These are phyloP conservation scores for Aristolochia contorta DNA, from an alignment of 164 flowering plant species.

Conservation along the genomic window DNA sequence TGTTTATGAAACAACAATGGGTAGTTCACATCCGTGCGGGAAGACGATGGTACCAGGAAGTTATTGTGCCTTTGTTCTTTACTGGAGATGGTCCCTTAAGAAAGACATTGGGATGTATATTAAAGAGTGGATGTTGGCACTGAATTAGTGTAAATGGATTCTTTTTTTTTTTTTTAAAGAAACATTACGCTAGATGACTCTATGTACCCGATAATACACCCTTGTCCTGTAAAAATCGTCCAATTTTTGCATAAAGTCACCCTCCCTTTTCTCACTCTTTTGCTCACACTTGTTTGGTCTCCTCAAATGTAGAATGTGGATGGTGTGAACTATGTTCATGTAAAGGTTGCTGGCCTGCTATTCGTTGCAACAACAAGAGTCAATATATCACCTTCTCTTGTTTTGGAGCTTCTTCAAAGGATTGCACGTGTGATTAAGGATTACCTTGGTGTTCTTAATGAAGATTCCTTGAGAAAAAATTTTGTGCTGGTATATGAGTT, in stretches of 20 bases:
- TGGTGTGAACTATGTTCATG: conserved; percentile 96
- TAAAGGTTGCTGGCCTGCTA: conserved; percentile 84
- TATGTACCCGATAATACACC: no score
- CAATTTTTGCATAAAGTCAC: neutral
- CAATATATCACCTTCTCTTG: conserved; percentile 79
- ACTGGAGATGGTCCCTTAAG: no score
- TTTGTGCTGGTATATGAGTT: conserved; percentile 96
- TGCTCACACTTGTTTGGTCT: conserved; percentile 4
- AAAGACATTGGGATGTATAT: no score
- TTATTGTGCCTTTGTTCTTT: no score
- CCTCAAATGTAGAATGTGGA: conserved; percentile 61
- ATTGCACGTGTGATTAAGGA: conserved; percentile 92
- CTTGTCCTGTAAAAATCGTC: no score
- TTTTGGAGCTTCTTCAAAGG: conserved; percentile 89
- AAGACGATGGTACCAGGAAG: no score
- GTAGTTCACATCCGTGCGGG: no score
- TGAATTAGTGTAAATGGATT: no score
- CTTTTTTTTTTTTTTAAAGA: no score
- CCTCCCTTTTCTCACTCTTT: neutral
- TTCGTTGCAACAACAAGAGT: conserved; percentile 95
- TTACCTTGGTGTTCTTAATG: conserved; percentile 92
- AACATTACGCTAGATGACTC: no score
- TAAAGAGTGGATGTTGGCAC: no score
- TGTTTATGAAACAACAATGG: no score
- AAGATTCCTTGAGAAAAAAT: conserved; percentile 85